Base-by-base conservation (phyloP, 129 eudicot genomes). In the Escallonia herrerae region DNA sequence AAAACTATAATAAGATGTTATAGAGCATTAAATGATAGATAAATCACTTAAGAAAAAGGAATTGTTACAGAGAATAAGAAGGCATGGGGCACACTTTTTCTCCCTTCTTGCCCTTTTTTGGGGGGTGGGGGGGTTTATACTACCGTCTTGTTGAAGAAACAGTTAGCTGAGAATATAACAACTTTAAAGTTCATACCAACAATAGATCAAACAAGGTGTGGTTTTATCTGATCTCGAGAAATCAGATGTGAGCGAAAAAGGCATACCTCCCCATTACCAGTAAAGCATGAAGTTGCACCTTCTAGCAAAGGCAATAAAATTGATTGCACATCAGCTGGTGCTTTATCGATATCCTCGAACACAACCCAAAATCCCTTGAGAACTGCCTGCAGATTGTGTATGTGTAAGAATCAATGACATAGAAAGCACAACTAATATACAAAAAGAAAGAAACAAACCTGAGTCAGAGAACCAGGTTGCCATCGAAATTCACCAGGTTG, bases 381-480 rank as follows among this genome's bases (percentile, higher is more conserved):
- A 43, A 94, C 84, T 51, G 97, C 99, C 99, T 94, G 84, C 43
- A 60, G 54, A 74, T 58, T 7, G 47, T 62, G 8, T 60, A 41
- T 13, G 12, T 4, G 7, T 22, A 22, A 53, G 59, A 8, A 58
- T 63, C 42, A 51, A 38, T 43, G 15, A 13, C 47, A 33, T 5
- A 56, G 33, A 39, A 11, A 37, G n/a, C 60, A 57, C 38, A 37
- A 62, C 43, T 59, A 62, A 57, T 15, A 53, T 41, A 53, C 15
- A 0, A 63, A 44, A 3, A 63, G 8, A 9, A n/a, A 7, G 59
- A 62, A 58, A 43, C 68, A 43, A 63, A 94, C 99, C 99, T 94
- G 99, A 68, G 96, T 86, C 52, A 94, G 96, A 62, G 99, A 86
- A 65, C 99, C 99, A 66, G 96, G 99, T 74, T 89, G 99, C 99